Conservation (phyloP, 2,329 filamentous ascomycete species). For the Thermothelomyces thermophilus region DNA sequence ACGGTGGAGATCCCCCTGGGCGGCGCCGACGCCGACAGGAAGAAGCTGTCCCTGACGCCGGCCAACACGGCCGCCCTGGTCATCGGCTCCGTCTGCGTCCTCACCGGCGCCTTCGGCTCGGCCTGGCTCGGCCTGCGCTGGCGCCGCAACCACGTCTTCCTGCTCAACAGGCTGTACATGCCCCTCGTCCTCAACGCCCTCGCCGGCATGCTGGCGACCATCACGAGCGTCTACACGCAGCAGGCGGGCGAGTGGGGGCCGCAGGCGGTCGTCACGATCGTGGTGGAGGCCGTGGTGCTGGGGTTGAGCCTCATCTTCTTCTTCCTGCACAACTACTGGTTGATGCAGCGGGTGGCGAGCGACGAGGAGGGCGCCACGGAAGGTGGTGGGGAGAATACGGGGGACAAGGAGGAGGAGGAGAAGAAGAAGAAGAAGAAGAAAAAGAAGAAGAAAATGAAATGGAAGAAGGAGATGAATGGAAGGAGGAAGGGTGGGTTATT, state of each 20-base stretch:
- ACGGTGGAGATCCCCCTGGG: slow-evolving; percentile 4
- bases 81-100: slow-evolving; percentile 38
- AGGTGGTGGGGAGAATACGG: neutral
- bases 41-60: slow-evolving; percentile 8
- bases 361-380: slow-evolving; percentile 22
- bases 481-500: neutral
- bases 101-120: slow-evolving; percentile 36
- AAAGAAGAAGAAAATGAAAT: slow-evolving; percentile 9
- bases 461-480: neutral
- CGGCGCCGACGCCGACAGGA: neutral
- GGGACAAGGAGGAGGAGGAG: slow-evolving; percentile 2
- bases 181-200: slow-evolving; percentile 40
- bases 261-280: slow-evolving; percentile 36
- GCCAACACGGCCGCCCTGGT: slow-evolving; percentile 32
- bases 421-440: slow-evolving; percentile 24
- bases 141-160: slow-evolving; percentile 47
- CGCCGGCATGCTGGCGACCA: slow-evolving; percentile 43
- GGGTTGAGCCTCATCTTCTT: slow-evolving; percentile 27
- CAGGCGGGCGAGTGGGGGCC: slow-evolving; percentile 39
- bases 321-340: slow-evolving; percentile 28
- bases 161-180: slow-evolving; percentile 45
- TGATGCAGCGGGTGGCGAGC: slow-evolving; percentile 29
- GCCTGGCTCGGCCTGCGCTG: slow-evolving; percentile 38
- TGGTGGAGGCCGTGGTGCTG: slow-evolving; percentile 31
- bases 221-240: slow-evolving; percentile 44